A percentile compares a stretch with the other conserved stretches of the same genome.
Conservation (phyloP, 2,329 filamentous ascomycete species). For the Aspergillus thermomutatus region DNA sequence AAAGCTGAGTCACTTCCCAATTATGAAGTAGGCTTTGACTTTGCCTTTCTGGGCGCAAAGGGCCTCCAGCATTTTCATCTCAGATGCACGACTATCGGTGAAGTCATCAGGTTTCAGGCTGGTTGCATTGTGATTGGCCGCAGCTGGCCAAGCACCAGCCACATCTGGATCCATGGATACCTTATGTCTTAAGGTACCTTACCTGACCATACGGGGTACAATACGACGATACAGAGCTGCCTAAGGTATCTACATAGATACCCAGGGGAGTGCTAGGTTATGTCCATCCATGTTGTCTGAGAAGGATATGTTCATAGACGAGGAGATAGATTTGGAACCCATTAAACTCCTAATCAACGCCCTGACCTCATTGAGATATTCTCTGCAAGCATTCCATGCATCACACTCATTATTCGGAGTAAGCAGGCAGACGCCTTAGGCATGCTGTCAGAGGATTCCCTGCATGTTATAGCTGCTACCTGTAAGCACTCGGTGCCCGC, state of each 20-base stretch:
- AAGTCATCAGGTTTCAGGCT: slow-evolving; percentile 15
- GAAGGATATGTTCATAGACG: not conserved
- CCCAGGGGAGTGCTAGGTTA: too few relatives aligned
- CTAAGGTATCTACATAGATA: too few relatives aligned
- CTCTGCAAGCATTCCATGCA: not conserved
- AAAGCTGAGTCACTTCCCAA: not conserved
- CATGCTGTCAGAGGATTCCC: too few relatives aligned
- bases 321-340: not conserved
- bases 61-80: slow-evolving; percentile 8
- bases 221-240: too few relatives aligned
- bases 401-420: too few relatives aligned
- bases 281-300: not conserved
- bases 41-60: not conserved
- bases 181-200: too few relatives aligned
- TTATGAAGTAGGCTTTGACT: not conserved
- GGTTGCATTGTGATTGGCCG: slow-evolving; percentile 12
- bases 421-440: too few relatives aligned
- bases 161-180: not conserved
- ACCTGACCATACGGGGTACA: not conserved
- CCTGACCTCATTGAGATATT: not conserved
- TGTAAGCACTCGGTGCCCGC: too few relatives aligned
- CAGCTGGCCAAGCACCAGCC: slow-evolving; percentile 1
- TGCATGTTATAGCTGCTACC: too few relatives aligned
- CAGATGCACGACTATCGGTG: slow-evolving; percentile 10
- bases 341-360: not conserved